Base-by-base conservation (phyloP, 768 basidiomycete species). In the Boletus sp. region DNA sequence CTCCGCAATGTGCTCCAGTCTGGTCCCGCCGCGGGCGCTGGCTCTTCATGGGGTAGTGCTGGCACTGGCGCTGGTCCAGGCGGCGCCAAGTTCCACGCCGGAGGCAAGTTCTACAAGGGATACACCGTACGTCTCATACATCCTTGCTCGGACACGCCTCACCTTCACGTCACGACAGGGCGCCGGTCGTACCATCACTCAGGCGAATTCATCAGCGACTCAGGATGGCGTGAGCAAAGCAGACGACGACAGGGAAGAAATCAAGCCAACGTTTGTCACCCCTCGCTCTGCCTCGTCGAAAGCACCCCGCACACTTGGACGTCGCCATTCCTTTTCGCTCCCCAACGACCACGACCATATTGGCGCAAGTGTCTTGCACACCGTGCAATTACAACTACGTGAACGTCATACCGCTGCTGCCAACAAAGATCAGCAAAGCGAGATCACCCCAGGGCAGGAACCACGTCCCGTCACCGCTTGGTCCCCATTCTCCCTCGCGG, bases 1-100 rank as follows among this genome's bases (percentile, higher is more conserved):
- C 76, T 92, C 69, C 78, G 90, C 56, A 92, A 88, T 80, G 91
- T 88, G 53, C 79, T 92, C 54, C 87, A 90, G 67, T 77, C 81
- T 3, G 71, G 76, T 10, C 74, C 81, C 8, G 71, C 75, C 24
- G 78, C 78, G 29, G 76, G 72, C 5, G 71, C 81, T 7, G 78
- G 79, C 47, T 77, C 80, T 2, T 81, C 81, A 1, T 83, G 85
- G 60, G 78, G 79, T 7, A 77, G 79, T 56, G 78, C 82, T 40
- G 82, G 85, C 12, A 37, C 69, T 0, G 69, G 69, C 4, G 71
- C 88, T 51, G 83, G 88, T 42, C 80, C 90, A 48, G 89, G 90
- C 3, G 83, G 89, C 32, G 79, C 87, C 52, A 91, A 89, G 69
- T 84, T 85, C 61, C 83, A 84, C 55, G 73, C 89, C 12, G 88